Evolutionary conservation across 306 rosid species (phyloP).

Genomic region (Quercus variabilis): DNA sequence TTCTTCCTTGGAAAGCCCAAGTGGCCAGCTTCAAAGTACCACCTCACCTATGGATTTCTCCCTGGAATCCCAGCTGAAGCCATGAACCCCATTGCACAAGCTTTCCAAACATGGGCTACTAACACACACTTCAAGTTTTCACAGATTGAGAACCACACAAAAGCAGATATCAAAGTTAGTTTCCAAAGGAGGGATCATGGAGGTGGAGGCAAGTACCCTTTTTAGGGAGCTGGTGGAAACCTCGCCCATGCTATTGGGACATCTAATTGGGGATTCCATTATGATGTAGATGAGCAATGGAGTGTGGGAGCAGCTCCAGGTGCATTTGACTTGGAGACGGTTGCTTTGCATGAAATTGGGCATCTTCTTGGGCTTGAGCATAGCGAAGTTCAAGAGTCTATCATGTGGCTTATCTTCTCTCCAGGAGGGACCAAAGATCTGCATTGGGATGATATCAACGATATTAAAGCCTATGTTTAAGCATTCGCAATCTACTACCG

Average conservation of each 20-base stretch:
- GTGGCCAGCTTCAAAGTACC: neutral
- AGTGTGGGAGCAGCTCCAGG: neutral
- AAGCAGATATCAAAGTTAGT: neutral
- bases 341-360: too few relatives aligned
- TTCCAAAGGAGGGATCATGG: neutral
- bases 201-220: neutral
- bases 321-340: too few relatives aligned
- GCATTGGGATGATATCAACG: too few relatives aligned
- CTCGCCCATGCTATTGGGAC: neutral
- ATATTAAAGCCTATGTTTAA: too few relatives aligned
- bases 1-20: neutral
- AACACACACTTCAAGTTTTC: neutral
- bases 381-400: too few relatives aligned
- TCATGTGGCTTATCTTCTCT: too few relatives aligned
- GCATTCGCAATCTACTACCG: neutral
- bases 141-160: neutral
- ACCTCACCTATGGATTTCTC: neutral
- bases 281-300: neutral
- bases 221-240: neutral
- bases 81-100: neutral
- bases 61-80: neutral
- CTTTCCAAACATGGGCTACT: neutral
- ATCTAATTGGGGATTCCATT: neutral
- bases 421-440: too few relatives aligned
- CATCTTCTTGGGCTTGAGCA: too few relatives aligned